A percentile compares a stretch with the other conserved stretches of the same genome.
phyloP scores from a whole-genome alignment of 192 early-diverging fungal genomes.

The Paraglomus brasilianum region DNA sequence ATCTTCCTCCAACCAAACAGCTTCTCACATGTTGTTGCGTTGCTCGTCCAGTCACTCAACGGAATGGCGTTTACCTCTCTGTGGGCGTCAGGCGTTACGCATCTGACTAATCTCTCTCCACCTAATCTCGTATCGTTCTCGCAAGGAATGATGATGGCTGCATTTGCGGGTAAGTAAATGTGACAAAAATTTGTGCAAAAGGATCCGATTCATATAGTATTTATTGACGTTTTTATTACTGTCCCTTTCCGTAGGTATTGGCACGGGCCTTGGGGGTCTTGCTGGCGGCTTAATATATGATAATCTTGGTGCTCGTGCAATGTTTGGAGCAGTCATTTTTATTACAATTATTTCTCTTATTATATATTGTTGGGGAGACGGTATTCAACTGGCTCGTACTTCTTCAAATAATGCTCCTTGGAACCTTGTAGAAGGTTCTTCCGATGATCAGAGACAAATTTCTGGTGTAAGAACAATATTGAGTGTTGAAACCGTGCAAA shows the following conservation, averaged over 20 bases:
- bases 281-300: slow-evolving; percentile 44
- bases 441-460: no score
- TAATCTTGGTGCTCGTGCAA: slow-evolving; percentile 35
- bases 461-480: no score
- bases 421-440: no score
- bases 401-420: no score
- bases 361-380: slow-evolving; percentile 31
- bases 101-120: slow-evolving; percentile 45
- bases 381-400: no score
- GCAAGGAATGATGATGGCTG: slow-evolving; percentile 35
- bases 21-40: slow-evolving; percentile 37
- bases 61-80: slow-evolving; percentile 48
- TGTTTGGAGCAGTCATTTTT: slow-evolving; percentile 40
- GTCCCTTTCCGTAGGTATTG: slow-evolving; percentile 44
- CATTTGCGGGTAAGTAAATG: no score
- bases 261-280: slow-evolving; percentile 43
- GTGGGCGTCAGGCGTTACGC: slow-evolving; percentile 46
- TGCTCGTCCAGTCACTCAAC: slow-evolving; percentile 44
- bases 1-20: slow-evolving; percentile 37
- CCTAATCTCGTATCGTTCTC: slow-evolving; percentile 44
- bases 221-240: slow-evolving; percentile 40
- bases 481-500: no score
- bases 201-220: not conserved
- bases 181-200: not conserved
- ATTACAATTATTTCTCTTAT: slow-evolving; percentile 37